Evolutionary conservation across 768 basidiomycete species (phyloP).

Genomic region (Lactifluus pinguis): DNA sequence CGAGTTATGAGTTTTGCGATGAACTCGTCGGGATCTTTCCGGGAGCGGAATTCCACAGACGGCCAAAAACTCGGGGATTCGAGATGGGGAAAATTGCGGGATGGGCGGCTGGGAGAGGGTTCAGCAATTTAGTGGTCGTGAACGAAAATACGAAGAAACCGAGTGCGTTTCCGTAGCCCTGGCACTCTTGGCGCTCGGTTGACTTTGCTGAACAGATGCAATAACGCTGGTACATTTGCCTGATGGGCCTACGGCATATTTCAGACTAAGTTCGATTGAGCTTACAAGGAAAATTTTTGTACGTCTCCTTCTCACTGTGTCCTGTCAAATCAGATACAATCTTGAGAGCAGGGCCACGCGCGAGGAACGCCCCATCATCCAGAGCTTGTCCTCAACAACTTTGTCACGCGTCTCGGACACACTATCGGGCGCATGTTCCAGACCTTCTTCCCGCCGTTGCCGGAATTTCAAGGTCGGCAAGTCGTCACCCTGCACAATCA

Average conservation of each 20-base stretch:
- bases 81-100: constrained; percentile 85
- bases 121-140: constrained; percentile 82
- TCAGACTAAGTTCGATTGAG: constrained; percentile 85
- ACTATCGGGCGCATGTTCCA: constrained; percentile 93
- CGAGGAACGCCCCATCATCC: constrained; percentile 88
- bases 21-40: constrained; percentile 86
- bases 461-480: constrained; percentile 92
- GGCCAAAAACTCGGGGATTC: constrained; percentile 85
- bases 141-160: constrained; percentile 94
- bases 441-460: constrained; percentile 89
- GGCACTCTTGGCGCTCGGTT: constrained; percentile 3
- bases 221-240: constrained; percentile 89
- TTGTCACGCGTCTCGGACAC: constrained; percentile 89
- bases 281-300: constrained; percentile 83
- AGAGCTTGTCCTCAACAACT: constrained; percentile 90
- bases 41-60: constrained; percentile 79
- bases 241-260: constrained; percentile 88
- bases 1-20: constrained; percentile 88
- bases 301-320: constrained; percentile 22
- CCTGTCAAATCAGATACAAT: not conserved
- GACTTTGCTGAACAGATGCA: constrained; percentile 51
- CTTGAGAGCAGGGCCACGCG: constrained; percentile 65
- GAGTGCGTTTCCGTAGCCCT: constrained; percentile 34
- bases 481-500: constrained; percentile 97
- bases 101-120: constrained; percentile 87